phyloP scores from a whole-genome alignment of 345 rosid genomes.

The Pugionium dolabratum region DNA sequence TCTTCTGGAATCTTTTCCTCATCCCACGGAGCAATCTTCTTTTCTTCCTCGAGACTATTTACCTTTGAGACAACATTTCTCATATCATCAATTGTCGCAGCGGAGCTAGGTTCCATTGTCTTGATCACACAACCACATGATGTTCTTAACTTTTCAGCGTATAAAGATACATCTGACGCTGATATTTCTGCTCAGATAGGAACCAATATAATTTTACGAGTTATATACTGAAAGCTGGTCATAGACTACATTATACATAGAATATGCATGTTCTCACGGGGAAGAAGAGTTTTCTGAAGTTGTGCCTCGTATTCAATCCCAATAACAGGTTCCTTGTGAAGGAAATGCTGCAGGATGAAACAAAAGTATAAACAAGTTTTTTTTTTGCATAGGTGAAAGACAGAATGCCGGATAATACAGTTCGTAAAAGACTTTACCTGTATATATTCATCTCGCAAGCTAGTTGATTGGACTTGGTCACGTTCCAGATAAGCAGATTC shows the following conservation, averaged over 20 bases:
- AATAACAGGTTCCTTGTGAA: constrained; percentile 76
- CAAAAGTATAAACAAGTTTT: background rate
- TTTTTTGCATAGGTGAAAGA: constrained; percentile 13
- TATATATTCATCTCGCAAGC: constrained; percentile 80
- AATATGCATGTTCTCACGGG: constrained; percentile 60
- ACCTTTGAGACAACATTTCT: constrained; percentile 55
- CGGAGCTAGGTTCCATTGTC: constrained; percentile 75
- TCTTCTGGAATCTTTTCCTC: constrained; percentile 87
- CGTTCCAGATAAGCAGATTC: constrained; percentile 97
- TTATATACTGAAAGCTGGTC: constrained; percentile 11
- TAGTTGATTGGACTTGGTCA: constrained; percentile 88
- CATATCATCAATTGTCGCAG: constrained; percentile 64
- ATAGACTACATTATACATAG: constrained; percentile 25
- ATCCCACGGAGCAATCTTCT: constrained; percentile 73
- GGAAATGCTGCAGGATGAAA: constrained; percentile 62
- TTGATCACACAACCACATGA: constrained; percentile 78
- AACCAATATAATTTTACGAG: constrained; percentile 16
- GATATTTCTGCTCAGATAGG: constrained; percentile 58
- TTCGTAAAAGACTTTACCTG: constrained; percentile 52
- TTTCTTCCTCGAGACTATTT: constrained; percentile 60
- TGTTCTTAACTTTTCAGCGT: constrained; percentile 69
- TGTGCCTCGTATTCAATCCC: constrained; percentile 87
- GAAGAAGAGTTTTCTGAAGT: constrained; percentile 84
- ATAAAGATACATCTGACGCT: constrained; percentile 73
- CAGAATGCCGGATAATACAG: constrained; percentile 3